Evolutionary conservation across 2,329 filamentous ascomycete species (phyloP).

Genomic region (Exophiala sideris): DNA sequence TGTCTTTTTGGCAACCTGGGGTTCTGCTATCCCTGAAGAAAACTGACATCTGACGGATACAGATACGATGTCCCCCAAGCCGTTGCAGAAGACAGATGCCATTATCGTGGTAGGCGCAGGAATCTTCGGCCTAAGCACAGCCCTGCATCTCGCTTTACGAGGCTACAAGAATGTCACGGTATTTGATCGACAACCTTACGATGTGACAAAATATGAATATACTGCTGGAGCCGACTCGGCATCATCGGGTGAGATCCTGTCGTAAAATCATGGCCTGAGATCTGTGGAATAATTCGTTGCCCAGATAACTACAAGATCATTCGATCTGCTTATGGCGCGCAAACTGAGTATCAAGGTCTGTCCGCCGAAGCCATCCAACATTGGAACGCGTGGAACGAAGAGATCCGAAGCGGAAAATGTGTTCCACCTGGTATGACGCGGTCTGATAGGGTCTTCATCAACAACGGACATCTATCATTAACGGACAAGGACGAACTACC

Average conservation of each 20-base stretch:
- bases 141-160: slow-evolving; percentile 31
- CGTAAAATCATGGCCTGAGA: too few relatives aligned
- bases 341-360: slow-evolving; percentile 48
- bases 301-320: slow-evolving; percentile 27
- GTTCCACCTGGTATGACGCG: slow-evolving; percentile 39
- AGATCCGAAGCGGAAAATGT: slow-evolving; percentile 32
- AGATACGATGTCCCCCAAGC: too few relatives aligned
- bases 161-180: slow-evolving; percentile 50
- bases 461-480: slow-evolving; percentile 34
- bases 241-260: slow-evolving; percentile 30
- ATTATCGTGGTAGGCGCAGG: slow-evolving; percentile 50
- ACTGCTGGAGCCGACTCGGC: slow-evolving; percentile 43
- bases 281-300: too few relatives aligned
- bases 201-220: slow-evolving; percentile 41
- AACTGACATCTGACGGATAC: too few relatives aligned
- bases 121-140: slow-evolving; percentile 52
- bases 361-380: slow-evolving; percentile 40
- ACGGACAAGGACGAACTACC: slow-evolving; percentile 10
- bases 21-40: too few relatives aligned
- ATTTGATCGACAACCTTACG: slow-evolving; percentile 47
- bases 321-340: slow-evolving; percentile 41
- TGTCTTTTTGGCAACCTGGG: too few relatives aligned
- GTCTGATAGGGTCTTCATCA: slow-evolving; percentile 38
- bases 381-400: slow-evolving; percentile 48
- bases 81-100: neutral